Conservation (phyloP, 2,329 filamentous ascomycete genomes). For the Fusarium setosum region DNA sequence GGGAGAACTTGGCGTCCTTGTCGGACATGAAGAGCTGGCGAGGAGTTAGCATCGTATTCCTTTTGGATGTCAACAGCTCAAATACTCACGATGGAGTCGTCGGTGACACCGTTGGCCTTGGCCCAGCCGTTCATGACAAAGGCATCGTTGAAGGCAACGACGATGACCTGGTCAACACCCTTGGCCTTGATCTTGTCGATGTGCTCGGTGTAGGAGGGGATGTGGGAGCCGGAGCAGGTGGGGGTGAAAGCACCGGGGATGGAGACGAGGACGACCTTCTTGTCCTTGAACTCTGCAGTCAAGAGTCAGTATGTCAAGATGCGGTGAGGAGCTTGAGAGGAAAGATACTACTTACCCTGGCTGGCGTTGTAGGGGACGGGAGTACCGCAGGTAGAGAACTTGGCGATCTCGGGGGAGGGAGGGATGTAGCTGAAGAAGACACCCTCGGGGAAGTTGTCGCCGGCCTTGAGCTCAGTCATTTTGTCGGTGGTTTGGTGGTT, state of each 20-base stretch:
- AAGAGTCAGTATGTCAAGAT: slow-evolving; percentile 10
- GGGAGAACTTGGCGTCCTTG: slow-evolving; percentile 75
- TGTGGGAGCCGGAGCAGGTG: slow-evolving; percentile 83
- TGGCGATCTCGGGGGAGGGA: slow-evolving; percentile 74
- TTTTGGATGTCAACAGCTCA: background rate
- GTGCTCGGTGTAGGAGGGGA: slow-evolving; percentile 83
- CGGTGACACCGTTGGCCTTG: slow-evolving; percentile 85
- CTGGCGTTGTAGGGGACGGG: slow-evolving; percentile 83
- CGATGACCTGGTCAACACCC: slow-evolving; percentile 84
- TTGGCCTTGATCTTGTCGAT: slow-evolving; percentile 78
- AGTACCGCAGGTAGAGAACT: slow-evolving; percentile 81
- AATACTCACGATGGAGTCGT: slow-evolving; percentile 68
- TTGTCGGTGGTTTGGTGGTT: slow-evolving; percentile 19
- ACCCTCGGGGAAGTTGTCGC: slow-evolving; percentile 84
- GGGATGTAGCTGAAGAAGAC: slow-evolving; percentile 88
- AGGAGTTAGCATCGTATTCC: slow-evolving; percentile 11
- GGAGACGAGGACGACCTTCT: slow-evolving; percentile 67
- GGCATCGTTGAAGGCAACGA: slow-evolving; percentile 86
- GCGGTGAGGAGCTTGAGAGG: background rate
- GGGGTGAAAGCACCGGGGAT: slow-evolving; percentile 84
- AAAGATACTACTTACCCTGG: slow-evolving; percentile 64
- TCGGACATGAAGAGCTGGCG: slow-evolving; percentile 82
- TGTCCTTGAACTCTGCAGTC: slow-evolving; percentile 63
- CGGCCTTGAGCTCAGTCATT: slow-evolving; percentile 78
- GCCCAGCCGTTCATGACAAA: slow-evolving; percentile 91